Evolutionary conservation across 1,139 yeast genomes (phyloP).

Genomic region (Wickerhamiella pararugosa): DNA sequence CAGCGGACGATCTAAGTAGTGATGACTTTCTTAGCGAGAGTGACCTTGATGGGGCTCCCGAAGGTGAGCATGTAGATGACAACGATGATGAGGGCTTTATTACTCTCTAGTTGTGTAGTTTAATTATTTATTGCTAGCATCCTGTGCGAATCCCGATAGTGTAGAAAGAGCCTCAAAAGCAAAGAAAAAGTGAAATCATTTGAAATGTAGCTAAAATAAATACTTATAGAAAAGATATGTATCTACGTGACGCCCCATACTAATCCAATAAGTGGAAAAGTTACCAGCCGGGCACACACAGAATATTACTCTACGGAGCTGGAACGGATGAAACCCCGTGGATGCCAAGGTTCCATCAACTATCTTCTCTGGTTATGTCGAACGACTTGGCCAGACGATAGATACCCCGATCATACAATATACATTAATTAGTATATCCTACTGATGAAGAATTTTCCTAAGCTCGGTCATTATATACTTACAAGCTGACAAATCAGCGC

Average conservation of each 20-base stretch:
- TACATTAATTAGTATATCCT: constrained; percentile 19
- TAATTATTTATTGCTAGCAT: too few relatives aligned
- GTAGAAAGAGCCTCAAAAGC: too few relatives aligned
- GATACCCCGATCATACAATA: constrained; percentile 16
- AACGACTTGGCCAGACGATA: constrained; percentile 11
- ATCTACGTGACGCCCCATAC: constrained; percentile 15
- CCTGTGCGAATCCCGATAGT: too few relatives aligned
- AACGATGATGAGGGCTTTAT: too few relatives aligned
- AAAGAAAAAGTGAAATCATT: neutral
- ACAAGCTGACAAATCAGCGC: constrained; percentile 2
- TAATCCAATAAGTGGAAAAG: constrained; percentile 2
- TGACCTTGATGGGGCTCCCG: constrained; percentile 6
- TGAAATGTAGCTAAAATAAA: neutral
- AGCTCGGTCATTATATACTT: constrained; percentile 3
- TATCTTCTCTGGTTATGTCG: constrained; percentile 12
- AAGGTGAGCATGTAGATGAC: neutral
- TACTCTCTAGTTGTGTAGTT: too few relatives aligned
- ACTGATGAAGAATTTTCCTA: constrained; percentile 13
- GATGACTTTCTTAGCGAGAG: constrained; percentile 4
- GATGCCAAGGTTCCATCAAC: constrained; percentile 18
- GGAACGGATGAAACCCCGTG: constrained; percentile 19
- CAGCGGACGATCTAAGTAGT: constrained; percentile 1
- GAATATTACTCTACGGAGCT: constrained; percentile 17
- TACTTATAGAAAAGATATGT: constrained; percentile 8
- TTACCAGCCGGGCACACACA: constrained; percentile 13